phyloP scores from a whole-genome alignment of 805 yeast species.

The Ogataea paraovalis region DNA sequence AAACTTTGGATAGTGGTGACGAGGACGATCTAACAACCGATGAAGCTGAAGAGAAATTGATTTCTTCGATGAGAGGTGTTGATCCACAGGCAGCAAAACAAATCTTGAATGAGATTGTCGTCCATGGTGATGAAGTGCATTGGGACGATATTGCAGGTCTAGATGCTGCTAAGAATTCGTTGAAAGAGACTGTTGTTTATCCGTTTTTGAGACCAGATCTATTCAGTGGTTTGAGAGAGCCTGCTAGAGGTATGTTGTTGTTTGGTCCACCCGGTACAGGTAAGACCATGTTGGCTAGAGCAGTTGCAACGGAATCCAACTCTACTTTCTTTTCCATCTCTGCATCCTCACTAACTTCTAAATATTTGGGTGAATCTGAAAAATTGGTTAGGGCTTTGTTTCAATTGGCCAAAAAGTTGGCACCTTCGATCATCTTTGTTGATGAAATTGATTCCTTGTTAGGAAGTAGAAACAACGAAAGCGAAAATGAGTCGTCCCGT shows the following conservation, averaged over 20 bases:
- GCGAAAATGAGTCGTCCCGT: slow-evolving; percentile 78
- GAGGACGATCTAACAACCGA: slow-evolving; percentile 13
- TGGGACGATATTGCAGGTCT: slow-evolving; percentile 97
- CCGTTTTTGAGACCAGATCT: slow-evolving; percentile 93
- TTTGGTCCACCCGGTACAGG: slow-evolving; percentile 99
- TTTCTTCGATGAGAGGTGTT: slow-evolving; percentile 58
- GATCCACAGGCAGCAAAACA: slow-evolving; percentile 78
- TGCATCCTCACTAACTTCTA: slow-evolving; percentile 85
- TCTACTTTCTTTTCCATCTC: slow-evolving; percentile 90
- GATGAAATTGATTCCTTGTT: slow-evolving; percentile 93
- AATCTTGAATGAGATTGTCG: slow-evolving; percentile 82
- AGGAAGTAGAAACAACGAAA: slow-evolving; percentile 69
- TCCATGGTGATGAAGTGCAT: slow-evolving; percentile 83
- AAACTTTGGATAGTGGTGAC: slow-evolving; percentile 24
- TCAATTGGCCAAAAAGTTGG: slow-evolving; percentile 73
- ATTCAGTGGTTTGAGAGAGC: slow-evolving; percentile 86
- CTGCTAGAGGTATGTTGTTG: slow-evolving; percentile 91
- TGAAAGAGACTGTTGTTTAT: slow-evolving; percentile 93
- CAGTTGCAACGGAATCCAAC: slow-evolving; percentile 92
- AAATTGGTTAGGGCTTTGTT: slow-evolving; percentile 88
- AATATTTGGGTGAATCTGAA: slow-evolving; percentile 88
- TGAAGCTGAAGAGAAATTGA: slow-evolving; percentile 33
- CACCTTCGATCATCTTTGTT: slow-evolving; percentile 92
- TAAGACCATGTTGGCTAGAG: slow-evolving; percentile 93
- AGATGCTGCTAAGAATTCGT: slow-evolving; percentile 78